Evolutionary conservation across 2,329 filamentous ascomycete genomes (phyloP).

Genomic region (Colletotrichum noveboracense): DNA sequence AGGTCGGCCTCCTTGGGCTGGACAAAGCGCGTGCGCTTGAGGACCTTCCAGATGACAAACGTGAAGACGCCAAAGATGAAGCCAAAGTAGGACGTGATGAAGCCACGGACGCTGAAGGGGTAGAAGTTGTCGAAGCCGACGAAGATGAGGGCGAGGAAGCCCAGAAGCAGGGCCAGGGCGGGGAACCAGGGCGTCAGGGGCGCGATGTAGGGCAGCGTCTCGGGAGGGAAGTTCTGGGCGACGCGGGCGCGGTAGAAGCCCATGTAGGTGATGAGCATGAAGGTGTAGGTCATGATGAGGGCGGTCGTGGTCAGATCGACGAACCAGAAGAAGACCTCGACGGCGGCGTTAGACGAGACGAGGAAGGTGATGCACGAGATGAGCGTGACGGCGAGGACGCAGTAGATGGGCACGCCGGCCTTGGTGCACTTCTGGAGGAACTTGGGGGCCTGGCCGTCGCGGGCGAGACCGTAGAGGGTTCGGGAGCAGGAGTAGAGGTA

Average conservation of each 20-base stretch:
- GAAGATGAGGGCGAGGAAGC: conserved; percentile 55
- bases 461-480: conserved; percentile 55
- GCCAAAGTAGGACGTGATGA: conserved; percentile 60
- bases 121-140: conserved; percentile 62
- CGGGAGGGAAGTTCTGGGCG: conserved; percentile 54
- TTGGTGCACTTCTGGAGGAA: conserved; percentile 44
- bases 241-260: conserved; percentile 57
- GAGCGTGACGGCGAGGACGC: conserved; percentile 35
- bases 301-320: conserved; percentile 62
- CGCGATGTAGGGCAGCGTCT: conserved; percentile 54
- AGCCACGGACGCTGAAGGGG: conserved; percentile 52
- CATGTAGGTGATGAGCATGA: conserved; percentile 50
- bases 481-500: conserved; percentile 58
- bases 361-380: conserved; percentile 42
- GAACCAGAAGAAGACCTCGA: conserved; percentile 45
- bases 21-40: conserved; percentile 64
- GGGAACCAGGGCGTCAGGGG: conserved; percentile 57
- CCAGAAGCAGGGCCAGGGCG: conserved; percentile 52
- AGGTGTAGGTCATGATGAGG: conserved; percentile 63
- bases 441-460: conserved; percentile 52
- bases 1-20: conserved; percentile 65
- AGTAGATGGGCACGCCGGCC: conserved; percentile 49
- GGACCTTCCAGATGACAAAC: conserved; percentile 70
- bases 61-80: conserved; percentile 58
- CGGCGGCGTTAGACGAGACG: conserved; percentile 40